Conservation (phyloP, 768 basidiomycete genomes). For the Boletus rubropictus region DNA sequence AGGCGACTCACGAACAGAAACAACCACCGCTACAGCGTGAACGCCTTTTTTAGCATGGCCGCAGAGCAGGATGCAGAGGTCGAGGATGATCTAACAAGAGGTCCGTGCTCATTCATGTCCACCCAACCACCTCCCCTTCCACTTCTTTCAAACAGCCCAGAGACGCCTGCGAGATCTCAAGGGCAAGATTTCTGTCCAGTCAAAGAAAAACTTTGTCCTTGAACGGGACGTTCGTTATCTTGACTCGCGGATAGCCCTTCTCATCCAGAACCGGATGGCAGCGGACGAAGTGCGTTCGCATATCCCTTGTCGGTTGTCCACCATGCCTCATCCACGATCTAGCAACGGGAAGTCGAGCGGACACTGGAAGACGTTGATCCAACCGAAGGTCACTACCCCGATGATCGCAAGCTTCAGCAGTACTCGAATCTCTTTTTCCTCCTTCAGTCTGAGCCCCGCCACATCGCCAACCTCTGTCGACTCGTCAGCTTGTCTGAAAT, state of each 20-base stretch:
- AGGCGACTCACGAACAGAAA: slow-evolving; percentile 85
- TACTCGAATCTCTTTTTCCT: slow-evolving; percentile 99
- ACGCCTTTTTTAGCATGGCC: slow-evolving; percentile 93
- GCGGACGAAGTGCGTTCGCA: slow-evolving; percentile 71
- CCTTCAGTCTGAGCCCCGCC: slow-evolving; percentile 94
- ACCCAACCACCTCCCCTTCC: background rate
- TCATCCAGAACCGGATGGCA: slow-evolving; percentile 98
- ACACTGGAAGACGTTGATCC: slow-evolving; percentile 96
- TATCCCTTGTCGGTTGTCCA: background rate
- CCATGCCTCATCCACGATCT: slow-evolving; percentile 10
- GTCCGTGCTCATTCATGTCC: slow-evolving; percentile 38
- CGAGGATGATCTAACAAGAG: slow-evolving; percentile 92
- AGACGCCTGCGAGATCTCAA: slow-evolving; percentile 95
- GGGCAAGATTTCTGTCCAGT: slow-evolving; percentile 94
- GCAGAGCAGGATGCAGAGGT: slow-evolving; percentile 98
- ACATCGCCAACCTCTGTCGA: slow-evolving; percentile 93
- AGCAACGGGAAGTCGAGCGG: slow-evolving; percentile 94
- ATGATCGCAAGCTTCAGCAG: slow-evolving; percentile 90
- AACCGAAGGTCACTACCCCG: slow-evolving; percentile 86
- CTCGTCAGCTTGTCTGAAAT: slow-evolving; percentile 96
- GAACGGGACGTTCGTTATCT: slow-evolving; percentile 98
- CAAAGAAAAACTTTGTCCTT: slow-evolving; percentile 99
- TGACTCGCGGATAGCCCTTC: slow-evolving; percentile 91
- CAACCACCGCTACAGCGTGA: slow-evolving; percentile 94
- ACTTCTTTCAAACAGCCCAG: slow-evolving; percentile 58